These are phyloP conservation scores for Lentinula lateritia DNA, from an alignment of 768 basidiomycete species.

Conservation along the genomic window DNA sequence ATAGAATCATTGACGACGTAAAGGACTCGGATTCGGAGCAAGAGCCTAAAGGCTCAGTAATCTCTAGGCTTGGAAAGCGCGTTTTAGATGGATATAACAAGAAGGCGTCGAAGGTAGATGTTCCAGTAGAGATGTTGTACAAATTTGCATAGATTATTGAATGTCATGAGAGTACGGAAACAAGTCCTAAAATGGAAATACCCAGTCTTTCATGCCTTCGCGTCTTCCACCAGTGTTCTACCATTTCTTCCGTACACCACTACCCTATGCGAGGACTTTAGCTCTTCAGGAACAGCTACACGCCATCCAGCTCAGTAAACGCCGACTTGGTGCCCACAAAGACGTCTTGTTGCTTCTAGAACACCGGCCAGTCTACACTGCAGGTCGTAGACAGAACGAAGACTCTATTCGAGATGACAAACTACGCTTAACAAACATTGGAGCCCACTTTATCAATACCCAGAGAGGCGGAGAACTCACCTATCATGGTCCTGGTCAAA, in stretches of 20 bases:
- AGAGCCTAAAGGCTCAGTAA: neutral
- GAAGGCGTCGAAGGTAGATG: neutral
- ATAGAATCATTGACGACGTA: neutral
- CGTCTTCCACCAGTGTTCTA: constrained; percentile 57
- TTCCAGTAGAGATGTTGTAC: neutral
- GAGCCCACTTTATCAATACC: constrained; percentile 83
- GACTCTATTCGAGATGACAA: constrained; percentile 54
- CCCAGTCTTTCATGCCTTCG: neutral
- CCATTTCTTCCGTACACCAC: constrained; percentile 71
- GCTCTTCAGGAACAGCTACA: constrained; percentile 70
- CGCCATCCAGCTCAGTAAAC: constrained; percentile 51
- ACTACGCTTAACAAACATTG: constrained; percentile 60
- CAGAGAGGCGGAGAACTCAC: constrained; percentile 90
- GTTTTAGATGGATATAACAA: neutral
- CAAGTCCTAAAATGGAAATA: neutral
- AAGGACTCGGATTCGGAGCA: neutral
- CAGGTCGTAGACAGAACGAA: constrained; percentile 81
- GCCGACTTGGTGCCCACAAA: constrained; percentile 38
- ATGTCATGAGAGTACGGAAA: neutral
- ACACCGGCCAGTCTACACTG: constrained; percentile 92
- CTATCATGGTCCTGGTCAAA: constrained; percentile 96
- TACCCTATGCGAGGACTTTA: constrained; percentile 70
- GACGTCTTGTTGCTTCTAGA: constrained; percentile 78
- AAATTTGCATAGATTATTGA: neutral
- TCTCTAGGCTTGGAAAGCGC: neutral